These are phyloP conservation scores for Colletotrichum liaoningense DNA, from an alignment of 2,329 filamentous ascomycete species.

Conservation along the genomic window DNA sequence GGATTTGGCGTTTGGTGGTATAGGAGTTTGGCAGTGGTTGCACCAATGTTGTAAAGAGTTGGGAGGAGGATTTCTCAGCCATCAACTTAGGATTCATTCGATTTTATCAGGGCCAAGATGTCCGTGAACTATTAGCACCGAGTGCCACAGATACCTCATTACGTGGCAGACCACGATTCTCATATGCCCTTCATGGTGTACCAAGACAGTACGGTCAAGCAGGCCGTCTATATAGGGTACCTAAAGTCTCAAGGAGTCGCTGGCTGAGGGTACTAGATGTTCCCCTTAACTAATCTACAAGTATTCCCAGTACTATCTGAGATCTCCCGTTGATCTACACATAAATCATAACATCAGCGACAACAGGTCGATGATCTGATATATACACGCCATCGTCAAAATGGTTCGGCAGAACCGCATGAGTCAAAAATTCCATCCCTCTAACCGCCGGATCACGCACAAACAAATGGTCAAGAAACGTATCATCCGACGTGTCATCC, in stretches of 20 bases:
- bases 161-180: no score
- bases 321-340: neutral
- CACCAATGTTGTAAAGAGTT: neutral
- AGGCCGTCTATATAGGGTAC: no score
- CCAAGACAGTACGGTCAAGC: no score
- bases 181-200: no score
- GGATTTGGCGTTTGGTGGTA: neutral
- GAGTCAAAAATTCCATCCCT: slow-evolving; percentile 40
- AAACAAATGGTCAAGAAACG: slow-evolving; percentile 46
- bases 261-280: neutral
- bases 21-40: neutral
- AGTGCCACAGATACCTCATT: neutral
- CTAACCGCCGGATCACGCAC: slow-evolving; percentile 39
- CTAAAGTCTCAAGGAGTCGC: no score
- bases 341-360: slow-evolving; percentile 41
- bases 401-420: slow-evolving; percentile 41
- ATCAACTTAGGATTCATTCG: neutral
- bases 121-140: neutral
- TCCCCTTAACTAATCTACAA: rapidly evolving
- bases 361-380: slow-evolving; percentile 47
- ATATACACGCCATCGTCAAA: slow-evolving; percentile 45
- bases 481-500: slow-evolving; percentile 35
- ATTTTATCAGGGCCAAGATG: neutral
- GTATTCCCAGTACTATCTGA: neutral
- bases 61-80: neutral